These are phyloP conservation scores for Hemisphaericaspora subhashii DNA, from an alignment of 1,139 yeast species.

Conservation along the genomic window DNA sequence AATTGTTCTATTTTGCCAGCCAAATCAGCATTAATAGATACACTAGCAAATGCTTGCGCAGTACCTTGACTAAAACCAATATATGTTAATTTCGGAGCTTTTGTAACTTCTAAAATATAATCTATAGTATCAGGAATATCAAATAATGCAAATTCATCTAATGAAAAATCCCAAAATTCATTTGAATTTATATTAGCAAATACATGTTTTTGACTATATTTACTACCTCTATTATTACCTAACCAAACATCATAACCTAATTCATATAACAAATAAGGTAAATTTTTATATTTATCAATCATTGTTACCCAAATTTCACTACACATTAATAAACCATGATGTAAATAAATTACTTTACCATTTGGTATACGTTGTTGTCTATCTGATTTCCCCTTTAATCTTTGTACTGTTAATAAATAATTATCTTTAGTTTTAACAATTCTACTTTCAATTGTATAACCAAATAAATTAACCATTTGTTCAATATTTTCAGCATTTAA, in stretches of 20 bases:
- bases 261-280: slow-evolving; percentile 77
- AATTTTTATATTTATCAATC: slow-evolving; percentile 57
- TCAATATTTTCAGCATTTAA: slow-evolving; percentile 33
- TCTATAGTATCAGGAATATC: slow-evolving; percentile 48
- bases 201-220: slow-evolving; percentile 62
- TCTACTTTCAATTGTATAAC: slow-evolving; percentile 40
- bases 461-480: slow-evolving; percentile 39
- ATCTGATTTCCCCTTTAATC: slow-evolving; percentile 18
- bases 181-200: slow-evolving; percentile 36
- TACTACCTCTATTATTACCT: slow-evolving; percentile 89
- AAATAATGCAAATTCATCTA: slow-evolving; percentile 49
- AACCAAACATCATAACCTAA: slow-evolving; percentile 90
- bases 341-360: slow-evolving; percentile 69
- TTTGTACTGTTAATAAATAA: slow-evolving; percentile 38
- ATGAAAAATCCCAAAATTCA: slow-evolving; percentile 45
- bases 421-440: slow-evolving; percentile 42
- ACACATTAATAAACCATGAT: slow-evolving; percentile 90
- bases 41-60: slow-evolving; percentile 84
- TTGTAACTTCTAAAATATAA: slow-evolving; percentile 31
- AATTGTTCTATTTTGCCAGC: slow-evolving; percentile 69
- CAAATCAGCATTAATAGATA: slow-evolving; percentile 67
- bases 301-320: slow-evolving; percentile 87
- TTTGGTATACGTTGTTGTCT: slow-evolving; percentile 15
- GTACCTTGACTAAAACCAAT: slow-evolving; percentile 92
- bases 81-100: slow-evolving; percentile 51